Percentiles rank a stretch among this genome's conserved stretches.
These are phyloP conservation scores for Hemileia vastatrix DNA, from an alignment of 1,284 basidiomycete species.

Conservation along the genomic window DNA sequence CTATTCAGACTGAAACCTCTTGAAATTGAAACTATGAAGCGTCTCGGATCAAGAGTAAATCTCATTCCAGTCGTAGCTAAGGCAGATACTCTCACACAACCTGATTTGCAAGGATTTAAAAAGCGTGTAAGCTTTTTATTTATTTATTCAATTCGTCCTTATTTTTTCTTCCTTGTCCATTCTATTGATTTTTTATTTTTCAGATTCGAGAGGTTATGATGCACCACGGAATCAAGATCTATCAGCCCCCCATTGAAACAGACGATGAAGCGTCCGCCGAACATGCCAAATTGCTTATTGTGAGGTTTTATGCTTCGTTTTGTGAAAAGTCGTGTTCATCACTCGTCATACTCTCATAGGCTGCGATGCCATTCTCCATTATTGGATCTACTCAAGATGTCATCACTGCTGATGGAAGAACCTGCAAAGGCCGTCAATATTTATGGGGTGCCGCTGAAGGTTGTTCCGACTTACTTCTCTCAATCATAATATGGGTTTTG, in stretches of 20 bases:
- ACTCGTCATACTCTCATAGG: slow-evolving; percentile 35
- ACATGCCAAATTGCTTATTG: slow-evolving; percentile 69
- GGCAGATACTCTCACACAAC: slow-evolving; percentile 90
- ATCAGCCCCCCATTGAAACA: slow-evolving; percentile 79
- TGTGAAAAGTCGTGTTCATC: background rate
- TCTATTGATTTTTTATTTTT: slow-evolving; percentile 24
- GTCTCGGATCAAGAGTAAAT: slow-evolving; percentile 88
- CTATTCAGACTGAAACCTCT: slow-evolving; percentile 74
- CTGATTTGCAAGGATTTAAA: slow-evolving; percentile 85
- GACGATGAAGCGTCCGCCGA: slow-evolving; percentile 84
- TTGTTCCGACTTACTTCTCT: too few species aligned
- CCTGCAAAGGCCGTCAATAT: slow-evolving; percentile 95
- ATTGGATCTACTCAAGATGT: slow-evolving; percentile 96
- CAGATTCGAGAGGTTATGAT: slow-evolving; percentile 81
- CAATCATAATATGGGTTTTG: too few species aligned
- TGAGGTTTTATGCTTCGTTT: slow-evolving; percentile 14
- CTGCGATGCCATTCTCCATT: slow-evolving; percentile 95
- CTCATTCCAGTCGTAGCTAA: slow-evolving; percentile 96
- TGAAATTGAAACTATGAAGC: slow-evolving; percentile 99
- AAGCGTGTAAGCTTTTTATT: slow-evolving; percentile 74
- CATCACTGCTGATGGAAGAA: slow-evolving; percentile 74
- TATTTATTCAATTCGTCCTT: slow-evolving; percentile 40
- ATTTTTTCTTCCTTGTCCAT: slow-evolving; percentile 3
- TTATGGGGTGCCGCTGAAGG: slow-evolving; percentile 99
- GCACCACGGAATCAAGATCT: slow-evolving; percentile 88